Percentiles rank a stretch among this genome's conserved stretches.
Evolutionary conservation across 495 filamentous ascomycete genomes (phyloP).

Genomic region (Chaetomium fimeti): DNA sequence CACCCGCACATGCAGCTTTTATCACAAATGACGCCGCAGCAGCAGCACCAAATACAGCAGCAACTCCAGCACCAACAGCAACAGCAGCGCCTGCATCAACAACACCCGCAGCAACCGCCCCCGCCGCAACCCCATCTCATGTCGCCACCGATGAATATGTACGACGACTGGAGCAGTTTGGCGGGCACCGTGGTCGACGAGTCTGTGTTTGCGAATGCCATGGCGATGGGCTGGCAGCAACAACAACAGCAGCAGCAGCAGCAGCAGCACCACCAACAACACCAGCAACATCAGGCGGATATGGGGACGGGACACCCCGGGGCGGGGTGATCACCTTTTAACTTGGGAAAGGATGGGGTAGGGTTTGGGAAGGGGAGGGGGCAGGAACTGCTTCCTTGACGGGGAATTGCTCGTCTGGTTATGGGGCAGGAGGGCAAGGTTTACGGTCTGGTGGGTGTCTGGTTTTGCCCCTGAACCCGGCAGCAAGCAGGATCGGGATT

Average conservation of each 20-base stretch:
- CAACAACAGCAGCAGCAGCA: not conserved
- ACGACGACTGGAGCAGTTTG: slow-evolving; percentile 37
- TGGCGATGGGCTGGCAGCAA: slow-evolving; percentile 25
- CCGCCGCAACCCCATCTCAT: slow-evolving; percentile 17
- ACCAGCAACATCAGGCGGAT: not conserved
- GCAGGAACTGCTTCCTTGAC: too few species aligned
- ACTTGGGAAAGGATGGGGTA: too few species aligned
- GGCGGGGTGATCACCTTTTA: not conserved
- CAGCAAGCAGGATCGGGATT: not conserved
- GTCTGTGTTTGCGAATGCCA: slow-evolving; percentile 17
- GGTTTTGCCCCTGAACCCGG: not conserved
- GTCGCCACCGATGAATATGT: slow-evolving; percentile 18
- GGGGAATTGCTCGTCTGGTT: too few species aligned
- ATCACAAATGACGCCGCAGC: slow-evolving; percentile 14
- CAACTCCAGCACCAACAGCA: slow-evolving; percentile 23
- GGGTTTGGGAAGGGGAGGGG: too few species aligned
- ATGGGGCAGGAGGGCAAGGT: too few species aligned
- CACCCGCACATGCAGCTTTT: slow-evolving; percentile 24
- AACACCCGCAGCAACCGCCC: slow-evolving; percentile 18
- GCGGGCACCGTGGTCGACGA: slow-evolving; percentile 34
- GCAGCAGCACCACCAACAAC: not conserved
- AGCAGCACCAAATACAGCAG: slow-evolving; percentile 20
- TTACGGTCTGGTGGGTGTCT: not conserved
- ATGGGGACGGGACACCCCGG: not conserved
- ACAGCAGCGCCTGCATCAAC: slow-evolving; percentile 28